phyloP scores from a whole-genome alignment of 73 alveolate genomes.

The Diophrys sp. region DNA sequence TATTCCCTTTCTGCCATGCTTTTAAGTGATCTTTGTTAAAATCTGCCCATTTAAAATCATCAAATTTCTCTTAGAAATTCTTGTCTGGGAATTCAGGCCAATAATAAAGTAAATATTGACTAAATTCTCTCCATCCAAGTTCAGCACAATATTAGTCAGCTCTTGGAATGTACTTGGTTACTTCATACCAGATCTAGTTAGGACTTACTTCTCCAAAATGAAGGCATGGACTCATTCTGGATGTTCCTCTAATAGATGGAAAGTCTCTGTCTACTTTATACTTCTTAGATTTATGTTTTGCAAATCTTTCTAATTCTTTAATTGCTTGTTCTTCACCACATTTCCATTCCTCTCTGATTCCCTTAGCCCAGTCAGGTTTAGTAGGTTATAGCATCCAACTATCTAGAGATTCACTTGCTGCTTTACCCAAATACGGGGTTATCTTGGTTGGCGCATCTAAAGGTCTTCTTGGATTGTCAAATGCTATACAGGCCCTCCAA shows the following conservation, averaged over 20 bases:
- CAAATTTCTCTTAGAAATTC: slow-evolving; percentile 9
- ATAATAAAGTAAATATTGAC: slow-evolving; percentile 2
- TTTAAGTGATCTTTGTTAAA: slow-evolving; percentile 7
- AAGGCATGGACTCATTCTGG: slow-evolving; percentile 16
- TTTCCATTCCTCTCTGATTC: neutral
- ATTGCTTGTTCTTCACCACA: neutral
- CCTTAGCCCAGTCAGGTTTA: slow-evolving; percentile 12
- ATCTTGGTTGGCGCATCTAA: slow-evolving; percentile 9
- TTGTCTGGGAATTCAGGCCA: slow-evolving; percentile 21
- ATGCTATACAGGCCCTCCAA: slow-evolving; percentile 9
- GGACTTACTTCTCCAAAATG: slow-evolving; percentile 11
- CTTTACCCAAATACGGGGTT: slow-evolving; percentile 2
- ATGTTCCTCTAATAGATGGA: slow-evolving; percentile 22
- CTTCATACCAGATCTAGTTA: slow-evolving; percentile 16
- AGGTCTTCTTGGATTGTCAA: slow-evolving; percentile 18
- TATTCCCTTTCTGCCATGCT: slow-evolving; percentile 17
- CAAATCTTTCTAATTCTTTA: neutral
- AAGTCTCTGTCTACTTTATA: slow-evolving; percentile 13
- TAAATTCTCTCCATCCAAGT: slow-evolving; percentile 22
- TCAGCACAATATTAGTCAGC: slow-evolving; percentile 8
- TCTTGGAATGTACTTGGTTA: neutral
- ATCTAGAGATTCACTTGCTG: slow-evolving; percentile 4
- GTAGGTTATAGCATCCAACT: slow-evolving; percentile 1
- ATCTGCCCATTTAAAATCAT: slow-evolving; percentile 18
- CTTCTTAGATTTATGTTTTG: slow-evolving; percentile 6